Base-by-base conservation (phyloP, 2,329 filamentous ascomycete species). In the Ceratocystis colombiana region DNA sequence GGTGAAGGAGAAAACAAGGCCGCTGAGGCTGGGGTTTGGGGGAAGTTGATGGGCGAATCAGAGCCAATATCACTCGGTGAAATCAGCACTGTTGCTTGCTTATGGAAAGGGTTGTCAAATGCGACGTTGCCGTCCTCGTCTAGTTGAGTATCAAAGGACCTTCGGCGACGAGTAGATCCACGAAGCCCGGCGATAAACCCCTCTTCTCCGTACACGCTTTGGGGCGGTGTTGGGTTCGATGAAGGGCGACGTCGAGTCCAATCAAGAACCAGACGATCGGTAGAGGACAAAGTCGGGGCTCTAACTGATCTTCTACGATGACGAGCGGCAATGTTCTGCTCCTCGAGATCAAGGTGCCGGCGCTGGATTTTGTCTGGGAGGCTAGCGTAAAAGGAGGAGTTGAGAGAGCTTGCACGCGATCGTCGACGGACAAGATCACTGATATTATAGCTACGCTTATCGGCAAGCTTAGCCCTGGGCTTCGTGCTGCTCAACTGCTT, bases 341-440 rank as follows among this genome's bases (percentile, higher is more conserved):
- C 89, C 74, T 91, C 87, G 62, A 78, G 79, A 28, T 86, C 86
- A 73, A 91, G 87, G 69, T 88, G 83, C 70, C 83, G 84, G 70
- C 84, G 83, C 72, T 84, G 85, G 69, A 90, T 81, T 74, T 90
- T 90, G 69, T 88, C 84, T 22, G 89, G 88, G 53, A 91, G 78
- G 25, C 80, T 83, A 64, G 86, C 78, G 73, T 86, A 91, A 78
- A 88, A 90, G 69, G 83, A 79, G 65, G 82, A 82, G 71, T 89
- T 84, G 37, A 80, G 79, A 66, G 80, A 79, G 65, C 80, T 77
- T 67, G 77, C 72, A 20, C 71, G 73, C 59, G 73, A 71, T 59
- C 74, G 75, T 30, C 72, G 71, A 66, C 72, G 71, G 55, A 71
- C 72, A 70, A 70, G 73, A 66, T 71, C 72, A 69, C 69, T 69